Evolutionary conservation across 2,329 filamentous ascomycete species (phyloP), one percentile per base, ranked within the genome.

Genomic region (Tolypocladium ophioglossoides): DNA sequence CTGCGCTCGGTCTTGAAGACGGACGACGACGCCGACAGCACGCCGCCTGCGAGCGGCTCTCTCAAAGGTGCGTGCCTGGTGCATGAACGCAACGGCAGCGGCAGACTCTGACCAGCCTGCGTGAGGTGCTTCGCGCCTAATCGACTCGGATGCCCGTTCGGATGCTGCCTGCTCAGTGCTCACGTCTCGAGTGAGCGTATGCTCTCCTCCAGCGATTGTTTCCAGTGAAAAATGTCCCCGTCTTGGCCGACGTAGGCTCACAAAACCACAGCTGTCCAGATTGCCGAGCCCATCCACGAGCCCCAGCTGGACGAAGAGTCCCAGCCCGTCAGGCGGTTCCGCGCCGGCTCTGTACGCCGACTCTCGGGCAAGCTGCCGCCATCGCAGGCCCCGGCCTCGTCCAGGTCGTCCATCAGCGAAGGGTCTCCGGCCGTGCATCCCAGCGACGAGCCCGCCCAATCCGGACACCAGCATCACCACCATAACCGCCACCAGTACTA

Each of bases 261-360:
- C 58, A 63, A 52, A 49, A 47, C 51, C 37, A 44, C 55, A 70
- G 79, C 78, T 54, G 80, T 83, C 53, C 79, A 83, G 62, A 83
- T 83, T 56, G 75, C 78, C 49, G 79, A 83, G 60, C 78, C 79
- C 20, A 64, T 64, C 22, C 62, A 64, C 38, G 70, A 70, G 49
- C 55, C 61, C 10, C 60, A 62, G 35, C 58, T 64, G 37, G 70
- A 71, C 18, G 66, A 70, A 49, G 70, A 71, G 11, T 57, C 55
- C 24, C 61, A 62, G 37, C 55, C 62, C 24, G 52, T 61, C 55
- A 70, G 65, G 53, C 64, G 67, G 50, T 70, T 67, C 51, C 64
- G 67, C 35, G 64, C 66, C 35, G 54, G 67, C 66, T 54, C 64
- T 61, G 55, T 62, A 44, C 65, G 68, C 49, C 66, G 68, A n/a